Evolutionary conservation across 192 early-diverging fungal species (phyloP), one percentile per base, ranked within the genome.

Genomic region (Obelidium mucronatum): DNA sequence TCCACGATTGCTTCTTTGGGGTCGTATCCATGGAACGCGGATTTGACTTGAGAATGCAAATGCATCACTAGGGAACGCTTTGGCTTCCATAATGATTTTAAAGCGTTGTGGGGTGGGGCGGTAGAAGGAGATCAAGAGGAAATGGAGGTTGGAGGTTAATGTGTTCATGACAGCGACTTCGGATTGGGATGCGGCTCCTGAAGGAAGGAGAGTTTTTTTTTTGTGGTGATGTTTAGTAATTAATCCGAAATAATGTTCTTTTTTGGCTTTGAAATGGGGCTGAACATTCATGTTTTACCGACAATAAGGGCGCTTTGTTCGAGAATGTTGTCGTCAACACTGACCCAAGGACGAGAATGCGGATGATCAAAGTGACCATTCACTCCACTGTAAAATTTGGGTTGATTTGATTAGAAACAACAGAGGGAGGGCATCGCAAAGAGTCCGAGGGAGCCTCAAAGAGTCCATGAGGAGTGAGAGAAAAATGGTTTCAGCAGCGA

Each of bases 101-200:
- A 83, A 92, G 4, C 93, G 85, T 4, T 78, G 69, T 0, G 65
- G 33, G 1, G 92, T 93, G 8, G 97, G 97, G n/a, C 85, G 85
- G 85, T 97, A 99, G 83, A 99, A 99, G 22, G 97, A 88, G 17
- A 92, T 91, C 81, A 99, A 85, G 77, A 98, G 82, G 39, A 94
- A 87, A 76, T 99, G 97, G 13, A 99, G 68, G 79, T 98, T 98
- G 51, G 89, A 88, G 0, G 97, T 99, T 52, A 99, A 90, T 15
- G 94, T 89, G 83, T 93, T 94, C 96, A 99, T 96, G 61, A 95
- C 86, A 6, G 94, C 92, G 1, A 97, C 91, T 75, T 99, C 97
- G 35, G 53, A 54, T 33, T 83, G 72, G 30, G 82, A 82, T 48
- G 90, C 83, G 6, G 93, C 93, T 37, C 94, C 93, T 92, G 55